A percentile compares a stretch with the other conserved stretches of the same genome.
These are phyloP conservation scores for Ammopiptanthus mongolicus DNA, from an alignment of 306 rosid species.

Conservation along the genomic window DNA sequence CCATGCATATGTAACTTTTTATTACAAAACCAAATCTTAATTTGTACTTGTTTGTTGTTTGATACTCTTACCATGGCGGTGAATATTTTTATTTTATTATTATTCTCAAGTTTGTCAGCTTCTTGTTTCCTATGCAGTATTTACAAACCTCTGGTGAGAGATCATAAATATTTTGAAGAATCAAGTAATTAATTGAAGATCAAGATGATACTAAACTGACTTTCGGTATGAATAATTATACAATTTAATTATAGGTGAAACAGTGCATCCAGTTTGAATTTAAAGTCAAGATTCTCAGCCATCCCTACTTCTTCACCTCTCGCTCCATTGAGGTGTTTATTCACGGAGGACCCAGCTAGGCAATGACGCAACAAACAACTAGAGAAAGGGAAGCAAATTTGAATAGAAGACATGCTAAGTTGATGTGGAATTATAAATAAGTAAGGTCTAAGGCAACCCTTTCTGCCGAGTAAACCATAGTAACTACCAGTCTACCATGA, in stretches of 20 bases:
- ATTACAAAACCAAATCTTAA: not conserved
- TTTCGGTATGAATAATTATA: too few species aligned
- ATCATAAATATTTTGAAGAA: too few species aligned
- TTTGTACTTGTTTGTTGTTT: too few species aligned
- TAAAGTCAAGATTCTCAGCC: not conserved
- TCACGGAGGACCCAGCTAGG: not conserved
- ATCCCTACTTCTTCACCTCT: not conserved
- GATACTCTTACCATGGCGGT: too few species aligned
- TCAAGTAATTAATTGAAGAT: too few species aligned
- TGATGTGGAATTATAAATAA: not conserved
- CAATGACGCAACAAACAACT: not conserved
- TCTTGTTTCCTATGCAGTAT: not conserved
- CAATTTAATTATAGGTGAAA: too few species aligned
- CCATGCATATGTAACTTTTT: not conserved
- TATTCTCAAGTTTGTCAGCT: not conserved
- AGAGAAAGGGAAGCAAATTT: not conserved
- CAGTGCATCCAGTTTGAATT: not conserved
- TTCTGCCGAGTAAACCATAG: not conserved
- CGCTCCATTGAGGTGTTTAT: not conserved
- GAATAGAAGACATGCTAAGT: not conserved
- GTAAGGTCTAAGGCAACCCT: not conserved
- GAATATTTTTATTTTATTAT: not conserved
- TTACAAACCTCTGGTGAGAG: not conserved
- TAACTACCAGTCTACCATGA: not conserved
- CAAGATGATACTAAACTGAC: too few species aligned